phyloP scores from a whole-genome alignment of 2,329 filamentous ascomycete species.

The Coniella vitis region DNA sequence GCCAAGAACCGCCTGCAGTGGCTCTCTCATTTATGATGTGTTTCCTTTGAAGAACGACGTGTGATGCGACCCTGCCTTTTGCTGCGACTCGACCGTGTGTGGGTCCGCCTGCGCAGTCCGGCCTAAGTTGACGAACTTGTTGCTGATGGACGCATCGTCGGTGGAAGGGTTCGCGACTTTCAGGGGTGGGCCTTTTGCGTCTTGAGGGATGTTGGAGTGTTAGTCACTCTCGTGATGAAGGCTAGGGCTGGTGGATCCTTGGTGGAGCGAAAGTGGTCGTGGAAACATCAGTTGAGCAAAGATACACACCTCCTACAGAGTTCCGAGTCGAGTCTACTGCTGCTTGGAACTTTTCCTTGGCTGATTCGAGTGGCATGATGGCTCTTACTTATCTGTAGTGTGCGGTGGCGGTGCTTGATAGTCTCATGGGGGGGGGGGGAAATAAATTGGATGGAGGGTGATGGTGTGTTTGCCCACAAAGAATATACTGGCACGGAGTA shows the following conservation, averaged over 20 bases:
- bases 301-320: constrained; percentile 5
- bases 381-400: background rate
- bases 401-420: too few relatives aligned
- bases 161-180: constrained; percentile 7
- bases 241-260: background rate
- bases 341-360: constrained; percentile 10
- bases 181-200: constrained; percentile 8
- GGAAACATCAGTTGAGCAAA: background rate
- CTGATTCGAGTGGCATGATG: constrained; percentile 4
- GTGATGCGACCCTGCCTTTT: background rate
- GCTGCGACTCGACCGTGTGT: constrained; percentile 2
- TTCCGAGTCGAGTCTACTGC: constrained; percentile 6
- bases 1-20: too few relatives aligned
- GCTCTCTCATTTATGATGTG: background rate
- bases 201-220: too few relatives aligned
- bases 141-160: constrained; percentile 13
- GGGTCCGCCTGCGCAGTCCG: constrained; percentile 5
- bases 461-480: background rate
- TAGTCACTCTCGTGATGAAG: too few relatives aligned
- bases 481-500: background rate
- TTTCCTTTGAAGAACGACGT: constrained; percentile 13
- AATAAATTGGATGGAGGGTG: background rate
- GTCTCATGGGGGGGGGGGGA: too few relatives aligned
- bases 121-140: constrained; percentile 9
- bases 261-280: too few relatives aligned